Evolutionary conservation across 768 basidiomycete species (phyloP).

Genomic region (Cyclocybe aegerita): DNA sequence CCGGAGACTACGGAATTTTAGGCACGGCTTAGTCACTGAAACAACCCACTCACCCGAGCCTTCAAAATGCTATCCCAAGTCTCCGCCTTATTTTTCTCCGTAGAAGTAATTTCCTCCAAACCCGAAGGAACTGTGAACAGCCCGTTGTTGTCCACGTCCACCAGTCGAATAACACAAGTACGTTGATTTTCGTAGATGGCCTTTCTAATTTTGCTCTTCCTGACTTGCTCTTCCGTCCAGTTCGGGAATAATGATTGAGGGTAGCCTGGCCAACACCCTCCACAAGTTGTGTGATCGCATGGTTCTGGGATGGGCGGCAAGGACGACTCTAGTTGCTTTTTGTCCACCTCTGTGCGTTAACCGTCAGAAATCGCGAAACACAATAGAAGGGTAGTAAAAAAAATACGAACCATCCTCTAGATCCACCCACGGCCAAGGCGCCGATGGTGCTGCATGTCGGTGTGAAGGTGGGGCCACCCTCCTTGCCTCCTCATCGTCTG

Average conservation of each 20-base stretch:
- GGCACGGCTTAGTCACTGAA: too few species aligned
- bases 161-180: slow-evolving; percentile 33
- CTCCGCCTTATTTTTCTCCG: slow-evolving; percentile 21
- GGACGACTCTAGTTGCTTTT: slow-evolving; percentile 26
- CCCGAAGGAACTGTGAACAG: background rate
- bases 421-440: slow-evolving; percentile 49
- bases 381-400: background rate
- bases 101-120: slow-evolving; percentile 7
- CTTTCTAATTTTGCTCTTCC: slow-evolving; percentile 35
- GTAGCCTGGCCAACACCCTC: slow-evolving; percentile 39
- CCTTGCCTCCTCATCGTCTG: slow-evolving; percentile 6
- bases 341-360: slow-evolving; percentile 29
- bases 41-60: slow-evolving; percentile 29
- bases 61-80: slow-evolving; percentile 39
- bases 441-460: slow-evolving; percentile 45
- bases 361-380: background rate
- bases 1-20: slow-evolving; percentile 24
- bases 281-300: slow-evolving; percentile 35
- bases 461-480: slow-evolving; percentile 37
- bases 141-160: background rate
- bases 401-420: slow-evolving; percentile 32
- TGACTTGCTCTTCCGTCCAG: slow-evolving; percentile 48
- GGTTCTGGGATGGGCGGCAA: slow-evolving; percentile 29
- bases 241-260: slow-evolving; percentile 51
- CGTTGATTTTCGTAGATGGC: slow-evolving; percentile 33